Evolutionary conservation across 73 alveolate species (phyloP), one percentile per base, ranked within the genome.

Genomic region (Effrenium voratum): DNA sequence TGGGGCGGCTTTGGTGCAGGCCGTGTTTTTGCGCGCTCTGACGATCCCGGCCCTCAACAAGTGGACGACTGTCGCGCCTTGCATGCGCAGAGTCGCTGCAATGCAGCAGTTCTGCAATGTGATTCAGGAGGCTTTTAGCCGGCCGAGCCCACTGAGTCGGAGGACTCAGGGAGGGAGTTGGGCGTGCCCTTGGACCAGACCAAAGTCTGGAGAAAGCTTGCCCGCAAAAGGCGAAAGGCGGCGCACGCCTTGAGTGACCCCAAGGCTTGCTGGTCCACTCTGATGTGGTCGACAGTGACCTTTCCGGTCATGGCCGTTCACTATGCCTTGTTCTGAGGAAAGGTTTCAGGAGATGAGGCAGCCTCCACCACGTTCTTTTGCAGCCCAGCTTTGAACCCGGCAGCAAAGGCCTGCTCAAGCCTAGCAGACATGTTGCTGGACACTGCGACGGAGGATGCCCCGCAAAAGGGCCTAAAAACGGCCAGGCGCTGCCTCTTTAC

Each of bases 111-210:
- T 46, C 38, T 43, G 66, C 90, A 47, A 45, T 30, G 45, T 79
- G 45, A 12, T 79, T 30, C 90, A 44, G 13, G 90, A 43, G 32
- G 90, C 90, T 8, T 79, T 79, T n/a, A n/a, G n/a, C 5, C 75
- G 75, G 80, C 41, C 41, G 90, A 24, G 49, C 45, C 66, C 44
- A 79, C 46, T 41, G 93, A 57, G 36, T 50, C 77, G 26, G 80
- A n/a, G 41, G 93, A 84, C 8, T 57, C 50, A 36, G 93, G 93
- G 55, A 55, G 8, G 13, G 75, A 52, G 24, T 38, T 84, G 80
- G 93, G 93, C 0, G 79, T 36, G 47, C 93, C 93, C 3, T 24
- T 84, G 41, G 93, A 84, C 43, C 93, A 84, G n/a, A 84, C 93
- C 36, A 55, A 40, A 4, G 38, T 38, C 15, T 84, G 93, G 93